These are phyloP conservation scores for Mycosphaerella arachidis DNA, from an alignment of 2,329 filamentous ascomycete species.

Conservation along the genomic window DNA sequence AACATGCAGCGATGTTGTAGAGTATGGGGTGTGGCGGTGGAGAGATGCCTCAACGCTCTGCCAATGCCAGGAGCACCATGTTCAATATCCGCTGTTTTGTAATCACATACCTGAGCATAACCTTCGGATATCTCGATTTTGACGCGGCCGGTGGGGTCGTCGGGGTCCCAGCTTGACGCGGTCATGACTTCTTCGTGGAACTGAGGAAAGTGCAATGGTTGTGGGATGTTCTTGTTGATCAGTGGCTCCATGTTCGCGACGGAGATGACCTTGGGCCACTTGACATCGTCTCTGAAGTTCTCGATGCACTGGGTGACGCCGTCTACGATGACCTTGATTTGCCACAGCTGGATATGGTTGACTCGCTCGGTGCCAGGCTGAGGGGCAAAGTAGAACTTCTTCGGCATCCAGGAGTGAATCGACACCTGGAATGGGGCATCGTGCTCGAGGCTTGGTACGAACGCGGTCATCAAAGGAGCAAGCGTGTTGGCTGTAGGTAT, in stretches of 20 bases:
- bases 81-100: no score
- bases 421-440: conserved; percentile 65
- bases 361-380: background rate
- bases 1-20: no score
- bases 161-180: conserved; percentile 67
- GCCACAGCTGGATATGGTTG: conserved; percentile 18
- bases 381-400: conserved; percentile 31
- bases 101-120: conserved; percentile 37
- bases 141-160: conserved; percentile 68
- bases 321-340: conserved; percentile 65
- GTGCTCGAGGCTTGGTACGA: conserved; percentile 60
- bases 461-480: conserved; percentile 54
- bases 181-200: conserved; percentile 67
- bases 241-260: conserved; percentile 2
- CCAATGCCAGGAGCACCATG: no score
- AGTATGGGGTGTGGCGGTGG: no score
- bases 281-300: conserved; percentile 49
- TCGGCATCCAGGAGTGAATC: conserved; percentile 67
- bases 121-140: conserved; percentile 73
- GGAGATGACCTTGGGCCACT: conserved; percentile 45
- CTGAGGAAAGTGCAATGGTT: conserved; percentile 62
- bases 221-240: conserved; percentile 30
- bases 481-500: background rate
- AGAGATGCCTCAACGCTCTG: no score
- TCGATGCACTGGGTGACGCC: conserved; percentile 51